A percentile compares a stretch with the other conserved stretches of the same genome.
These are phyloP conservation scores for Sphaerulina vaccinii DNA, from an alignment of 2,329 filamentous ascomycete species.

Conservation along the genomic window DNA sequence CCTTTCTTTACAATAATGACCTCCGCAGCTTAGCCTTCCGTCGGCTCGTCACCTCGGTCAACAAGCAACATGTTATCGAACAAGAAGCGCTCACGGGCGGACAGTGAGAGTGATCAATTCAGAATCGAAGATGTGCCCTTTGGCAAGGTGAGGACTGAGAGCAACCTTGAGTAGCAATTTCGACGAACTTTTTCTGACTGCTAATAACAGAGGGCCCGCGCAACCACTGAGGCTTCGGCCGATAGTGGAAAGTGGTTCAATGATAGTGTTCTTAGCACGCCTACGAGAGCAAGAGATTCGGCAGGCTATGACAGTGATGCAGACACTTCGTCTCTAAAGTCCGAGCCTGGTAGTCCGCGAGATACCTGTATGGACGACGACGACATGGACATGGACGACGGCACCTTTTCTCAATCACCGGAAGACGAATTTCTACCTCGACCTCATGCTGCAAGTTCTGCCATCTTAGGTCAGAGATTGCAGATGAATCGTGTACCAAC, in stretches of 20 bases:
- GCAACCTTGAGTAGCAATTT: background rate
- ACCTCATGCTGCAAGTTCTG: constrained; percentile 5
- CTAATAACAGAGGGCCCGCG: constrained; percentile 22
- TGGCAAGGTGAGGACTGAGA: constrained; percentile 21
- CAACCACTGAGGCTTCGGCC: constrained; percentile 20
- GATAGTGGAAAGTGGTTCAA: constrained; percentile 23
- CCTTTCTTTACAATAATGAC: background rate
- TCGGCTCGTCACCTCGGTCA: constrained; percentile 10
- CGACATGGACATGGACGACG: constrained; percentile 29
- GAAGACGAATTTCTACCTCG: constrained; percentile 18
- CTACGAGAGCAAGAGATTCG: constrained; percentile 20
- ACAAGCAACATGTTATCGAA: constrained; percentile 12
- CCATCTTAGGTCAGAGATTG: constrained; percentile 26
- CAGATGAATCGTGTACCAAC: constrained; percentile 30
- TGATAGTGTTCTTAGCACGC: constrained; percentile 34
- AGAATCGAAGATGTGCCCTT: constrained; percentile 11
- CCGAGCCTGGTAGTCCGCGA: constrained; percentile 35
- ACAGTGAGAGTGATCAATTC: constrained; percentile 17
- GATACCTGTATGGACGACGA: constrained; percentile 30
- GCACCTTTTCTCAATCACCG: constrained; percentile 26
- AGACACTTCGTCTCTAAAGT: constrained; percentile 34
- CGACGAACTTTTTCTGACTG: constrained; percentile 3
- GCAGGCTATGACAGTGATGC: constrained; percentile 36
- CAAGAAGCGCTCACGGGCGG: constrained; percentile 23
- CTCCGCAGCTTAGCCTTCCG: constrained; percentile 7